Evolutionary conservation across 192 early-diverging fungal genomes (phyloP).

Genomic region (Coemansia sp.): DNA sequence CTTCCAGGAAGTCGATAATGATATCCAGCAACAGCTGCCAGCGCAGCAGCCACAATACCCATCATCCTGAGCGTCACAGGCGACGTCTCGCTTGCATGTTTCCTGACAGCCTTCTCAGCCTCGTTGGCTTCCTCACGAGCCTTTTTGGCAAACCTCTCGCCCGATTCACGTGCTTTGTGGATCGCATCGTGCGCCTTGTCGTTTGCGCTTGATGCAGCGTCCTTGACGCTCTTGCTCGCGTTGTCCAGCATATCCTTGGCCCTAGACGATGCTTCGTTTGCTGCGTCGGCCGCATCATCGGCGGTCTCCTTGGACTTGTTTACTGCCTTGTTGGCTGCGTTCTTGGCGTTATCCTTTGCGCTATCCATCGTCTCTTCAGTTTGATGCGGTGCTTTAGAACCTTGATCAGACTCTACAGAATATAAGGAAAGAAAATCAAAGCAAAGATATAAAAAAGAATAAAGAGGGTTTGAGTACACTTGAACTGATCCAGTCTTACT

Average conservation of each 20-base stretch:
- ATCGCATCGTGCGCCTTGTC: constrained; percentile 40
- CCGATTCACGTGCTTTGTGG: constrained; percentile 30
- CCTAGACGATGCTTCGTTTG: constrained; percentile 18
- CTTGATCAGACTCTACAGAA: constrained; percentile 9
- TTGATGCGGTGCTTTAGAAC: constrained; percentile 24
- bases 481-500: background rate
- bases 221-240: constrained; percentile 47
- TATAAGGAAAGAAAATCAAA: background rate
- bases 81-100: constrained; percentile 32
- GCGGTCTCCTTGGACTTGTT: constrained; percentile 23
- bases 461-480: background rate
- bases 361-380: constrained; percentile 34
- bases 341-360: constrained; percentile 15
- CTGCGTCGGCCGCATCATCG: constrained; percentile 21
- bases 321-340: constrained; percentile 20
- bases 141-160: constrained; percentile 39
- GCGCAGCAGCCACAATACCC: constrained; percentile 41
- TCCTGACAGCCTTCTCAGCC: constrained; percentile 42
- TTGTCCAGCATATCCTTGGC: constrained; percentile 38
- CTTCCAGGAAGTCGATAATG: constrained; percentile 50
- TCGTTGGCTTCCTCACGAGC: constrained; percentile 43
- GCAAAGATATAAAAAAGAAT: constrained; percentile 2
- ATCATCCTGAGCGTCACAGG: constrained; percentile 23
- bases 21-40: constrained; percentile 44
- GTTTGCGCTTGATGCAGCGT: constrained; percentile 32